Evolutionary conservation across 805 yeast species (phyloP), one percentile per base, ranked within the genome.

Genomic region (Kluyveromyces lactis): DNA sequence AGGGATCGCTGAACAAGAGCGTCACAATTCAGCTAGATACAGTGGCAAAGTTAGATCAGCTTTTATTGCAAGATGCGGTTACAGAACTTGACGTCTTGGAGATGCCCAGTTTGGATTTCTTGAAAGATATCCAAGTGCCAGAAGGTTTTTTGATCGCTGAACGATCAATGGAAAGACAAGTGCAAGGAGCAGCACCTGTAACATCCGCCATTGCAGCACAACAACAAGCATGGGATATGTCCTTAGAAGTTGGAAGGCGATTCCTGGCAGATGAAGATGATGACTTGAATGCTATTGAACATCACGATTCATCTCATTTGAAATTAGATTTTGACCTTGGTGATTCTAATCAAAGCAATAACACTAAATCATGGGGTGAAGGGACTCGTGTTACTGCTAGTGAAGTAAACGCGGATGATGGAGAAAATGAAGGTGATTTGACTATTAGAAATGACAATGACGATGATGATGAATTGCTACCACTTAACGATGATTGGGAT

Each of bases 21-120:
- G 75, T 78, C 33, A 63, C 81, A 16, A 75, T 83, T 2, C 76
- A 71, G 47, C 69, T 77, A 13, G 81, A 84, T 2, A 73, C 79
- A 11, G 66, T 81, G 23, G 64, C 80, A 1, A 77, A 78, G 19
- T 66, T 82, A 26, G 71, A 72, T 23, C 73, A 72, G 31, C 68
- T 84, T 35, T 73, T 79, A 1, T 67, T 87, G 48, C 77, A 72
- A 51, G 95, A 87, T 60, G 83, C 85, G 15, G 80, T 86, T 33
- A 81, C 95, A 0, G 85, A 79, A 43, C 71, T 79, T 28, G 94
- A 85, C 52, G 74, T 86, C 46, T 63, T 84, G 30, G 73, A 73
- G 45, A 84, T 78, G 47, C 84, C 77, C 33, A 82, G 82, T 24
- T 60, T 75, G 49, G 57, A 49, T 15, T 58, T 56, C 31, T 53